Base-by-base conservation (phyloP, 192 early-diverging fungal species). In the Umbelopsis isabellina region DNA sequence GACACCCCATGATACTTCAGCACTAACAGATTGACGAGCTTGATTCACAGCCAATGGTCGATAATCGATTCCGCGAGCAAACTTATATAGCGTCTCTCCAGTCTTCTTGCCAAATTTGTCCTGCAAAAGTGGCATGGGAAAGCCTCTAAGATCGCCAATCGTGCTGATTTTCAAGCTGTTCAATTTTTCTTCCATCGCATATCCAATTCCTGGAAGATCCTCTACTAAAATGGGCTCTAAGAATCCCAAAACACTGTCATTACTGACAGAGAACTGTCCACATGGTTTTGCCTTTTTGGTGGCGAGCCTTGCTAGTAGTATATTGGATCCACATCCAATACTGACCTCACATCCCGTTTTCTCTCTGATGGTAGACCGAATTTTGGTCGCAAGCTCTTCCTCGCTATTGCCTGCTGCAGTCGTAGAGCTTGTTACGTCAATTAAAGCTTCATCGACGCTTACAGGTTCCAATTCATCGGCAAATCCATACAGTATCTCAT, bases 381-480 rank as follows among this genome's bases (percentile, higher is more conserved):
- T 86, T 30, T 75, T 33, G 45, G 79, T 73, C 16, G 91, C 91
- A 6, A 93, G 52, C 15, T 65, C 68, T n/a, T 72, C 74, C 82
- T 79, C 52, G 67, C 37, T 69, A 73, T 58, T 74, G 84, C 68
- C 35, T 66, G 25, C 0, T 69, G 65, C 8, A 52, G 33, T 49
- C 53, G 41, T 27, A 86, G 75, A 33, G 66, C 67, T 8, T 77
- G 78, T 12, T 83, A 95, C 86, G 55, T 97, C 92, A 27, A 94
- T 67, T 12, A 91, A 75, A 0, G 91, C 95, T 77, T 97, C 95
- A 73, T 97, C 95, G 58, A 94, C 88, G 41, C 91, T 92, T 7
- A 93, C 90, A 2, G 90, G 92, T 79, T 95, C 90, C 0, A 93
- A 78, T 33, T 89, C 85, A 68, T 92, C 90, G 0, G 89, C 82